These are phyloP conservation scores for Bryoglossum gracile DNA, from an alignment of 495 filamentous ascomycete genomes.

Conservation along the genomic window DNA sequence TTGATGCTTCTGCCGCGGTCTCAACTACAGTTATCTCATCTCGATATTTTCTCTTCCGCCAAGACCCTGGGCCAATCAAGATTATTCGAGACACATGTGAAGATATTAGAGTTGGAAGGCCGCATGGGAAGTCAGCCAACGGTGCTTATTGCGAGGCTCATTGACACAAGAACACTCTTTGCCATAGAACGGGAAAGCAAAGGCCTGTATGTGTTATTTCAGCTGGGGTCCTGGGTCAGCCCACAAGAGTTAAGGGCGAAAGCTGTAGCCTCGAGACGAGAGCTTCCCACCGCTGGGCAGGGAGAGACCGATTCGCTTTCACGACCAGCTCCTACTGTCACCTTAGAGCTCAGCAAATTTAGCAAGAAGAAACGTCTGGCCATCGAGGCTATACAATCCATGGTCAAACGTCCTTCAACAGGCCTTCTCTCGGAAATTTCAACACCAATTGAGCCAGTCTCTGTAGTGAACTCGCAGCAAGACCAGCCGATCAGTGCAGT, in stretches of 20 bases:
- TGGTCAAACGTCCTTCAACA: slow-evolving; percentile 33
- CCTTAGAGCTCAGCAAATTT: slow-evolving; percentile 32
- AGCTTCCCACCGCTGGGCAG: slow-evolving; percentile 16
- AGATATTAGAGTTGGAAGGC: slow-evolving; percentile 52
- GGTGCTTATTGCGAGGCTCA: slow-evolving; percentile 60
- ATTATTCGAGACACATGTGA: slow-evolving; percentile 53
- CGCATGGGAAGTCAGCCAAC: slow-evolving; percentile 41
- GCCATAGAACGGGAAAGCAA: slow-evolving; percentile 63
- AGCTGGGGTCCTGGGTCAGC: slow-evolving; percentile 58
- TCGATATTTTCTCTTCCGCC: slow-evolving; percentile 48
- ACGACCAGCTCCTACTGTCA: slow-evolving; percentile 25
- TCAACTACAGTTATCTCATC: slow-evolving; percentile 49
- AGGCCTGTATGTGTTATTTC: slow-evolving; percentile 64
- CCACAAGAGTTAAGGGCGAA: slow-evolving; percentile 34
- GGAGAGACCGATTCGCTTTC: slow-evolving; percentile 2
- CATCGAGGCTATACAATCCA: slow-evolving; percentile 45
- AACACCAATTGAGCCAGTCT: slow-evolving; percentile 7
- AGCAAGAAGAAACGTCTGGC: slow-evolving; percentile 40
- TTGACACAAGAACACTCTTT: slow-evolving; percentile 49
- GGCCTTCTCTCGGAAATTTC: slow-evolving; percentile 26
- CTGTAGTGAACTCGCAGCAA: background rate
- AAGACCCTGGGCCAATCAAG: slow-evolving; percentile 44
- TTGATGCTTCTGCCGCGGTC: slow-evolving; percentile 55
- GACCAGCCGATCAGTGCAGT: too few species aligned
- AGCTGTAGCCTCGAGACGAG: slow-evolving; percentile 33